Conservation (phyloP, 345 rosid genomes). For the Eucalyptus polybractea region DNA sequence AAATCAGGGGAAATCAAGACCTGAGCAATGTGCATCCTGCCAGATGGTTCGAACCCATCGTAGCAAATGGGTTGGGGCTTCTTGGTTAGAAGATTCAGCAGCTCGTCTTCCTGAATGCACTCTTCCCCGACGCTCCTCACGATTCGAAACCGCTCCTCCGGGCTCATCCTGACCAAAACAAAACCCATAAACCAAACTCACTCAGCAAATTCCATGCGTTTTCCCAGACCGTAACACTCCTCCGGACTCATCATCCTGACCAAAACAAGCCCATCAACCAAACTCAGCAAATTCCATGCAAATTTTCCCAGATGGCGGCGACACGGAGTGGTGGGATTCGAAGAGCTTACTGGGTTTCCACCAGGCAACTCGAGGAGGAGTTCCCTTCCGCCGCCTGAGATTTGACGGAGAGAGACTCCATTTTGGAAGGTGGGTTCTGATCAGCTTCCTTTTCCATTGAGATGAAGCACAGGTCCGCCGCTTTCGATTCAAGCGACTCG, state of each 20-base stretch:
- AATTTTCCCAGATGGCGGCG: neutral
- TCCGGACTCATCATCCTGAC: constrained; percentile 40
- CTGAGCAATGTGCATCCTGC: constrained; percentile 97
- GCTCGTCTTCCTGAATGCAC: constrained; percentile 80
- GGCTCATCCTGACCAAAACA: constrained; percentile 28
- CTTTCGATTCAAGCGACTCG: neutral
- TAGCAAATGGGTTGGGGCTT: constrained; percentile 79
- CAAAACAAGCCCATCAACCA: neutral
- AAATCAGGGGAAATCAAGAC: neutral
- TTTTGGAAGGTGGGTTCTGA: neutral
- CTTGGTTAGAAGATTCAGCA: constrained; percentile 55
- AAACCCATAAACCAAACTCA: neutral
- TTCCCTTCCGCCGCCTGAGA: neutral
- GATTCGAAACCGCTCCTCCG: constrained; percentile 51
- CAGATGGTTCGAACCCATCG: constrained; percentile 94
- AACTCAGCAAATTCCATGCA: neutral
- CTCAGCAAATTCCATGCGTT: neutral
- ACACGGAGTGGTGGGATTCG: neutral
- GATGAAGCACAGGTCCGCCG: rapidly evolving
- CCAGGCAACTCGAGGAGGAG: neutral
- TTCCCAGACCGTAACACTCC: constrained; percentile 1
- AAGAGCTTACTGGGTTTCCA: constrained; percentile 8
- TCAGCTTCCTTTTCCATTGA: neutral
- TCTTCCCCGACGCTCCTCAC: constrained; percentile 82
- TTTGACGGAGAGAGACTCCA: constrained; percentile 6